Conservation (phyloP, 1,284 basidiomycete genomes). For the Trichosporon asahii region DNA sequence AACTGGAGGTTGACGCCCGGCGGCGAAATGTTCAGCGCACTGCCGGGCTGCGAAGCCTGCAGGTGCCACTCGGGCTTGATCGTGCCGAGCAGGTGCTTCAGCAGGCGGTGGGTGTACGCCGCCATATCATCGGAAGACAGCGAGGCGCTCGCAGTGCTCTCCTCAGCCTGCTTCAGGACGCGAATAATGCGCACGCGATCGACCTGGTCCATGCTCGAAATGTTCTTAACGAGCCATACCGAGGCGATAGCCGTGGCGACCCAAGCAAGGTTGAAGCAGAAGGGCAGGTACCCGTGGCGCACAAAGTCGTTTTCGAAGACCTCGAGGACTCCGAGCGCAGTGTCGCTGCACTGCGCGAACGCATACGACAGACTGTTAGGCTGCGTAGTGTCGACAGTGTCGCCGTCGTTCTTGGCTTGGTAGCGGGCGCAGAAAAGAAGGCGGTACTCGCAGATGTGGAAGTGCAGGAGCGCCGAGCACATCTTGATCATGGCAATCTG, state of each 20-base stretch:
- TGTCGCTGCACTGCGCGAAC: constrained; percentile 28
- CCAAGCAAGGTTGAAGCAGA: constrained; percentile 31
- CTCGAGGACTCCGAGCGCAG: constrained; percentile 26
- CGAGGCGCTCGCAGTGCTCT: constrained; percentile 25
- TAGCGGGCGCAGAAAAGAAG: constrained; percentile 29
- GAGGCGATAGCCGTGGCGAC: constrained; percentile 29
- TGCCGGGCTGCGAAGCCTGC: neutral
- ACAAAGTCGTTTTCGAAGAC: constrained; percentile 30
- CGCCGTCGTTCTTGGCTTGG: constrained; percentile 15
- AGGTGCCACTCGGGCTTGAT: constrained; percentile 19
- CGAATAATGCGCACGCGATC: constrained; percentile 28
- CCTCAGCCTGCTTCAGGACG: constrained; percentile 21
- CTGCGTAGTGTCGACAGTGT: constrained; percentile 22
- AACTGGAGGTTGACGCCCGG: neutral
- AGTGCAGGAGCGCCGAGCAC: constrained; percentile 26
- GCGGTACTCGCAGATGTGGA: constrained; percentile 34
- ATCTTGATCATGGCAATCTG: constrained; percentile 29
- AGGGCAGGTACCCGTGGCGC: constrained; percentile 27
- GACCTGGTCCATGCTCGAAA: constrained; percentile 26
- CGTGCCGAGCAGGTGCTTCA: constrained; percentile 30
- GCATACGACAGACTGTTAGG: constrained; percentile 24
- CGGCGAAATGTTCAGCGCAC: neutral
- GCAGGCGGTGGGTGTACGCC: constrained; percentile 32
- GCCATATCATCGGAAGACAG: constrained; percentile 32
- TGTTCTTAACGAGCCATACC: constrained; percentile 37